These are phyloP conservation scores for Hysterium pulicare DNA, from an alignment of 2,329 filamentous ascomycete species.

Conservation along the genomic window DNA sequence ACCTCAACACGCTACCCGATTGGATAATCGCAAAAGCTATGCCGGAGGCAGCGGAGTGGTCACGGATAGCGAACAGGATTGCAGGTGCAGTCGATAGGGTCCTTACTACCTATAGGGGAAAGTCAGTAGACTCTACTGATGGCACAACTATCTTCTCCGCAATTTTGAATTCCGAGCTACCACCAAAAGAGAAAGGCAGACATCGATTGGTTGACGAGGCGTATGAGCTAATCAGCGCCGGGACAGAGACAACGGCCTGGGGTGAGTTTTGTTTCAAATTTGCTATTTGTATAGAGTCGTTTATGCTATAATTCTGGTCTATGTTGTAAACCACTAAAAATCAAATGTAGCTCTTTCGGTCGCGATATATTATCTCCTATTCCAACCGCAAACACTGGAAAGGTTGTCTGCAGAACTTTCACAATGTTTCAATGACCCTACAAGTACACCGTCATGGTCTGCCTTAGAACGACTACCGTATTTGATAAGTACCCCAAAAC, in stretches of 20 bases:
- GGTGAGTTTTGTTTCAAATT: conserved; percentile 19
- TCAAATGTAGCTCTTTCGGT: conserved; percentile 10
- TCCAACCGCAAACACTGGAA: conserved; percentile 6
- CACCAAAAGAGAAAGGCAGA: not conserved
- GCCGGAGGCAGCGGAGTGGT: not conserved
- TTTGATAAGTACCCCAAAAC: too few species aligned
- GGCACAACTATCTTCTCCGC: not conserved
- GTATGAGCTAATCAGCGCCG: conserved; percentile 13
- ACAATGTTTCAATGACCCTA: conserved; percentile 7
- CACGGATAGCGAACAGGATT: not conserved
- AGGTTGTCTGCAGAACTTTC: conserved; percentile 8
- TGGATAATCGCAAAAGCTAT: not conserved
- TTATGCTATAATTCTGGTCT: too few species aligned
- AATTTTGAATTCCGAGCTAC: not conserved
- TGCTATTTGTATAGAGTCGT: too few species aligned
- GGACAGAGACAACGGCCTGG: conserved; percentile 9
- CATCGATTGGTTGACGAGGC: conserved; percentile 17
- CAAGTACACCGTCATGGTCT: not conserved
- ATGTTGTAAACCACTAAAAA: too few species aligned
- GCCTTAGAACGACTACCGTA: conserved; percentile 9
- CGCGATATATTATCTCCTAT: conserved; percentile 10
- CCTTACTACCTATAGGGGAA: not conserved
- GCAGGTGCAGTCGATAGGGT: not conserved
- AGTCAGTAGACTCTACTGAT: not conserved
- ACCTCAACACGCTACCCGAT: not conserved